Base-by-base conservation (phyloP, 768 basidiomycete species). In the Serendipita vermifera region DNA sequence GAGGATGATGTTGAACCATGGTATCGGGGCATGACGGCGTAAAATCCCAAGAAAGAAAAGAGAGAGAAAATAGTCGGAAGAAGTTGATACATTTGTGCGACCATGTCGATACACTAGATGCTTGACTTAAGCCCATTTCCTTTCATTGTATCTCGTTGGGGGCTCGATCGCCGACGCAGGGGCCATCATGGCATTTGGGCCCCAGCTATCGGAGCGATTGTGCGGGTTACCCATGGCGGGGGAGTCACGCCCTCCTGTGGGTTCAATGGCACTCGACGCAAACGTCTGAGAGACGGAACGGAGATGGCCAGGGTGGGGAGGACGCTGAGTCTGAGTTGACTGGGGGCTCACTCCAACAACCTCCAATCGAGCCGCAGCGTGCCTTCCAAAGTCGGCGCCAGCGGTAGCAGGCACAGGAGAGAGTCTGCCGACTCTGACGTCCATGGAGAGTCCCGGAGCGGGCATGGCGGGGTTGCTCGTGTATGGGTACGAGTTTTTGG, bases 341-440 rank as follows among this genome's bases (percentile, higher is more conserved):
- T 51, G 46, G 32, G 46, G 46, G 24, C 46, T 51, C 26, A 51
- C 29, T 15, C 46, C 46, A 11, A 51, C 56, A 31, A 29, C 38
- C 29, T 39, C 54, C 15, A 35, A 31, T n/a, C 41, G 27, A 31
- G 33, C 41, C 32, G 22, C 43, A 33, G 27, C 33, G 29, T 87
- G 83, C 62, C 87, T 75, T 62, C 87, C 87, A 39, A 90, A 73
- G 69, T 89, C 87, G 60, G 87, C 87, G 51, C 86, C 87, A 57
- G 87, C 87, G 57, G 87, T 90, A 59, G 87, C 77, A 33, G 87
- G 87, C 48, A 81, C 83, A 57, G 86, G 85, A 20, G 83, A 85
- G 66, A 84, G 79, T 58, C 77, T 73, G 17, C 77, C 69, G 20
- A n/a, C 46, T 20, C 46, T 20, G 7, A 51, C 9, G 31, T 51